A percentile compares a stretch with the other conserved stretches of the same genome.
Evolutionary conservation across 75 land plant species (phyloP).

Genomic region (Picea glauca): DNA sequence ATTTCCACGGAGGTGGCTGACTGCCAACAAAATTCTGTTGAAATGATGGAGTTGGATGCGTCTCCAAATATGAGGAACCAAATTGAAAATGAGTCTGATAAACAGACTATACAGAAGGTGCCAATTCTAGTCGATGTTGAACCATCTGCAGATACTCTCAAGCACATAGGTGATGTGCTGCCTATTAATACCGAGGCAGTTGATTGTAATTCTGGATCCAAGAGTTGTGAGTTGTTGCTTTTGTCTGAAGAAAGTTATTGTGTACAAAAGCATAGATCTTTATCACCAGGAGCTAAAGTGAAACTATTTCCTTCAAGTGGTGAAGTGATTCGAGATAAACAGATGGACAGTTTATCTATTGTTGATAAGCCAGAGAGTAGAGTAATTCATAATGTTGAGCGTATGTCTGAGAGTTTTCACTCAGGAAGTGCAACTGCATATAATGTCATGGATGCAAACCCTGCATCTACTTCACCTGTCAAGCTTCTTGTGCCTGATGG

Average conservation of each 20-base stretch:
- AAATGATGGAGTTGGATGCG: neutral
- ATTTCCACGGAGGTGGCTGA: neutral
- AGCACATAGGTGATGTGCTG: neutral
- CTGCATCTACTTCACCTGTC: neutral
- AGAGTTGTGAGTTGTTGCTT: neutral
- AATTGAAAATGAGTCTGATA: neutral
- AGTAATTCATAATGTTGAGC: neutral
- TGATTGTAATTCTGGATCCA: neutral
- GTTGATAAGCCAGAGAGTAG: neutral
- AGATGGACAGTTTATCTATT: neutral
- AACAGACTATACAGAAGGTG: neutral
- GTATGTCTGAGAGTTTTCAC: neutral
- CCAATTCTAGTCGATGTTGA: neutral
- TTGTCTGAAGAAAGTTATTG: neutral
- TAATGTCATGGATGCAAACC: neutral
- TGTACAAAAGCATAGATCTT: neutral
- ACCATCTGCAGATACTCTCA: neutral
- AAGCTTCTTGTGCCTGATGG: neutral
- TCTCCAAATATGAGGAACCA: neutral
- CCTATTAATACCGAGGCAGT: neutral
- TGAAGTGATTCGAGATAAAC: neutral
- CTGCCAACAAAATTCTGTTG: neutral
- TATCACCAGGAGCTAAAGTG: constrained; percentile 3
- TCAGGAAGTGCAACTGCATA: neutral
- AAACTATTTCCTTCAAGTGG: neutral